phyloP scores from a whole-genome alignment of 2,329 filamentous ascomycete species.

The Beauveria pseudobassiana region DNA sequence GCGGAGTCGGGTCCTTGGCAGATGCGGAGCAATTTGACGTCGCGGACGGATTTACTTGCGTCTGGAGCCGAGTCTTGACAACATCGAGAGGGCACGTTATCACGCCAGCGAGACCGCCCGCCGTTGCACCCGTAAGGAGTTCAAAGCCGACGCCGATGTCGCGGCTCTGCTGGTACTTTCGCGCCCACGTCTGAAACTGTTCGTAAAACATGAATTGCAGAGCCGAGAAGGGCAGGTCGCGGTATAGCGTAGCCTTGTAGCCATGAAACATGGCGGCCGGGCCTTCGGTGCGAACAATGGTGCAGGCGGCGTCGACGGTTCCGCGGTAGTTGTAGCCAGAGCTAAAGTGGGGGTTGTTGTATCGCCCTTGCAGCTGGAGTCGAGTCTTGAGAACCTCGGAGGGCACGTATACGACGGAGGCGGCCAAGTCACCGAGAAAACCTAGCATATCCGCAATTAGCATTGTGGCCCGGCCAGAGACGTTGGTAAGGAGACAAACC shows the following conservation, averaged over 20 bases:
- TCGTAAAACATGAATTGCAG: conserved; percentile 98
- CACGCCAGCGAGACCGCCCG: conserved; percentile 86
- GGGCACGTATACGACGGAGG: conserved; percentile 89
- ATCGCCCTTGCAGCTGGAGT: conserved; percentile 85
- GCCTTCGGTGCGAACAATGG: conserved; percentile 78
- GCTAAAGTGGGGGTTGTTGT: conserved; percentile 89
- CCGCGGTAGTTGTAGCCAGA: conserved; percentile 95
- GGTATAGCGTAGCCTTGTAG: conserved; percentile 92
- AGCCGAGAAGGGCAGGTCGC: conserved; percentile 91
- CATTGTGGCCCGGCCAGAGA: background rate
- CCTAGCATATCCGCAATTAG: conserved; percentile 39
- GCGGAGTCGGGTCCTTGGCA: conserved; percentile 32
- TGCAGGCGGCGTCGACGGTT: conserved; percentile 75
- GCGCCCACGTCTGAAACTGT: conserved; percentile 78
- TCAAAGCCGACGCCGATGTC: conserved; percentile 84
- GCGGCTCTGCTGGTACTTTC: conserved; percentile 66
- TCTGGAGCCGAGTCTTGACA: conserved; percentile 94
- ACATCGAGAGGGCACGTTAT: conserved; percentile 95
- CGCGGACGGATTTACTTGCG: conserved; percentile 56
- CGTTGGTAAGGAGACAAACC: conserved; percentile 41
- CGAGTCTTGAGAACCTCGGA: conserved; percentile 98
- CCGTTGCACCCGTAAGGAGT: conserved; percentile 79
- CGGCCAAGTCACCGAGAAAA: conserved; percentile 87
- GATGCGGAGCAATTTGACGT: conserved; percentile 18
- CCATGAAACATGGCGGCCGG: conserved; percentile 83